A percentile compares a stretch with the other conserved stretches of the same genome.
Evolutionary conservation across 208 protist species (phyloP).

Genomic region (Leishmania arabica): DNA sequence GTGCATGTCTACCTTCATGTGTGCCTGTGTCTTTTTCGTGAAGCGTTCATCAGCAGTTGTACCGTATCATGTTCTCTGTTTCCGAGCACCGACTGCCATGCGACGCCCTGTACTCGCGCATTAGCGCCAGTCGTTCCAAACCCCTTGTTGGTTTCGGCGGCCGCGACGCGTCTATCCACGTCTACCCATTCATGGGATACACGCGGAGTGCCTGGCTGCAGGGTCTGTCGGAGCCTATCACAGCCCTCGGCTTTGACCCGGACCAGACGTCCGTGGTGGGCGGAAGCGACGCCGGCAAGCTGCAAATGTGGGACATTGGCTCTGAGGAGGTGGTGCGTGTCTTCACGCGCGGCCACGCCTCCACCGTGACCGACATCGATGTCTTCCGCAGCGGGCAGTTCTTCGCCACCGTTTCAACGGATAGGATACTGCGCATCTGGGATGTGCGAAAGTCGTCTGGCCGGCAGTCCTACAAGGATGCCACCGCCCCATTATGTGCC

Average conservation of each 20-base stretch:
- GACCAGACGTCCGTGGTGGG: constrained; percentile 58
- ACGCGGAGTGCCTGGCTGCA: constrained; percentile 55
- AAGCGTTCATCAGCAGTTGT: background rate
- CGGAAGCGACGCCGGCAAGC: constrained; percentile 57
- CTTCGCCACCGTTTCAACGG: constrained; percentile 69
- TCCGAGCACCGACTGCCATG: constrained; percentile 62
- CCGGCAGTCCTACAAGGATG: constrained; percentile 76
- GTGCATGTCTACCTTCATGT: background rate
- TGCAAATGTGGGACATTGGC: constrained; percentile 71
- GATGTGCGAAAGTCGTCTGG: constrained; percentile 78
- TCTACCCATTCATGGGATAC: constrained; percentile 70
- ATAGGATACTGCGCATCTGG: constrained; percentile 84
- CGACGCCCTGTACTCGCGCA: constrained; percentile 55
- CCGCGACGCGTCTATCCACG: constrained; percentile 55
- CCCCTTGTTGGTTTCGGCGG: constrained; percentile 73
- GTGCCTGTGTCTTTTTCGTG: background rate
- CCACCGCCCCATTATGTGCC: constrained; percentile 54
- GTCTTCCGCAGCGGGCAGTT: constrained; percentile 66
- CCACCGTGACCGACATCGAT: constrained; percentile 67
- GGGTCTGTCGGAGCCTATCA: constrained; percentile 51
- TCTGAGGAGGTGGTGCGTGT: constrained; percentile 58
- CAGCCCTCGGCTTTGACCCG: constrained; percentile 65
- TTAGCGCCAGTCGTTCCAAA: constrained; percentile 56
- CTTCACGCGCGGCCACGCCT: constrained; percentile 68
- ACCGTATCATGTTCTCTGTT: constrained; percentile 29